A percentile compares a stretch with the other conserved stretches of the same genome.
Conservation (phyloP, 306 rosid genomes). For the Quercus variabilis region DNA sequence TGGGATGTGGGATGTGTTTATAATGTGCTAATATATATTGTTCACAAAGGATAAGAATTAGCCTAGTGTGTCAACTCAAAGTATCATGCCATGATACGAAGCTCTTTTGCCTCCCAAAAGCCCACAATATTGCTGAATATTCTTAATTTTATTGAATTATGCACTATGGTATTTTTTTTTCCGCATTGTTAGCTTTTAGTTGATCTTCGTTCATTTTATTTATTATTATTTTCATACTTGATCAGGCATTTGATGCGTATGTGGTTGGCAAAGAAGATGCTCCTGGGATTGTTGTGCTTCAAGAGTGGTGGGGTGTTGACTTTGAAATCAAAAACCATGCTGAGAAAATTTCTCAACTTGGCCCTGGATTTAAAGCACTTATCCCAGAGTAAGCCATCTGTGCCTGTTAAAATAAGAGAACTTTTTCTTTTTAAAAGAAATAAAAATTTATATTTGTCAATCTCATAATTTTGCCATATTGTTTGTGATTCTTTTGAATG, state of each 20-base stretch:
- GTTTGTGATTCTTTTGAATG: conserved; percentile 1
- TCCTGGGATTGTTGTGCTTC: conserved; percentile 86
- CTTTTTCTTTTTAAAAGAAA: neutral
- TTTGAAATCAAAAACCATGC: conserved; percentile 82
- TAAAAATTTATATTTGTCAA: neutral
- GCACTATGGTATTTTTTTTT: neutral
- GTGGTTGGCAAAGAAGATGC: conserved; percentile 82
- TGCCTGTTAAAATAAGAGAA: neutral
- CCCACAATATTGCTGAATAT: neutral
- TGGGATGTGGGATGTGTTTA: neutral
- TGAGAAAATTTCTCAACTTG: conserved; percentile 65
- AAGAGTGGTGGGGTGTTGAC: conserved; percentile 97
- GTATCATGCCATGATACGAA: neutral
- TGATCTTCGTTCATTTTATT: conserved; percentile 10
- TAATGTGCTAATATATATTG: neutral
- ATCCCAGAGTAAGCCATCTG: conserved; percentile 71
- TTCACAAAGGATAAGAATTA: neutral
- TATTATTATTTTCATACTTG: conserved; percentile 7
- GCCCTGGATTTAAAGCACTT: conserved; percentile 79
- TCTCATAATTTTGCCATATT: neutral
- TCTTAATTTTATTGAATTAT: conserved; percentile 1
- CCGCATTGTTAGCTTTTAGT: neutral
- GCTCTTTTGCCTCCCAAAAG: neutral
- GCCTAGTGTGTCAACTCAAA: neutral
- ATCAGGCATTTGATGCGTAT: conserved; percentile 75